phyloP scores from a whole-genome alignment of 1,284 basidiomycete species.

The Sphagnurus paluster region DNA sequence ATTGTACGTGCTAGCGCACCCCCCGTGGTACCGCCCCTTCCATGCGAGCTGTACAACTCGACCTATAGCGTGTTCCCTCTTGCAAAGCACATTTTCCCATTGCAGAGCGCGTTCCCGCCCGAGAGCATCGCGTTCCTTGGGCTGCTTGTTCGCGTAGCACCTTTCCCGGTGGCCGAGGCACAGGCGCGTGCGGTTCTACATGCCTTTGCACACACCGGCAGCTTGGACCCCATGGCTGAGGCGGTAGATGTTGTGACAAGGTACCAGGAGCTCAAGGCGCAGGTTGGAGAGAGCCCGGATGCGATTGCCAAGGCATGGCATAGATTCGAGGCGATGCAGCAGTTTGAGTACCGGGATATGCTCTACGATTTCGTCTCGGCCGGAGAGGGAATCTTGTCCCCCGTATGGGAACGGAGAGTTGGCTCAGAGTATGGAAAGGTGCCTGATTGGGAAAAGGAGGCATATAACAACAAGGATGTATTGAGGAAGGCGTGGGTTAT shows the following conservation, averaged over 20 bases:
- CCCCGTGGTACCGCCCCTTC: conserved; percentile 46
- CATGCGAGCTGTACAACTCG: conserved; percentile 57
- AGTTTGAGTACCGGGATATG: conserved; percentile 68
- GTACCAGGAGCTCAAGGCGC: conserved; percentile 39
- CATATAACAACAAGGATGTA: conserved; percentile 49
- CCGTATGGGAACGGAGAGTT: conserved; percentile 2
- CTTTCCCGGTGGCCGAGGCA: conserved; percentile 67
- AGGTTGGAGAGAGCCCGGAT: conserved; percentile 30
- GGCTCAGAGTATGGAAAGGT: conserved; percentile 25
- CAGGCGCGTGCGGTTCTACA: conserved; percentile 61
- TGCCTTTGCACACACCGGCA: conserved; percentile 49
- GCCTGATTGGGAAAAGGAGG: conserved; percentile 55
- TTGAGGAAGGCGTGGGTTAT: conserved; percentile 60
- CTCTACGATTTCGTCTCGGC: conserved; percentile 47
- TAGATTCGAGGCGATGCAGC: conserved; percentile 47
- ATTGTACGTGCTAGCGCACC: conserved; percentile 36
- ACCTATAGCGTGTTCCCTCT: conserved; percentile 58
- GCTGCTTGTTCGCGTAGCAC: conserved; percentile 53
- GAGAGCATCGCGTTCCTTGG: conserved; percentile 65
- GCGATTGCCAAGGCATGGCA: conserved; percentile 57
- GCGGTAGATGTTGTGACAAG: conserved; percentile 46
- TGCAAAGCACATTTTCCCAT: conserved; percentile 60
- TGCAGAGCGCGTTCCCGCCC: conserved; percentile 50
- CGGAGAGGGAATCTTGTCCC: conserved; percentile 16
- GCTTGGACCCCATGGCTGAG: conserved; percentile 50